Percentiles rank a stretch among this genome's conserved stretches.
These are phyloP conservation scores for Mortierella sp. DNA, from an alignment of 371 early-diverging fungal species.

Conservation along the genomic window DNA sequence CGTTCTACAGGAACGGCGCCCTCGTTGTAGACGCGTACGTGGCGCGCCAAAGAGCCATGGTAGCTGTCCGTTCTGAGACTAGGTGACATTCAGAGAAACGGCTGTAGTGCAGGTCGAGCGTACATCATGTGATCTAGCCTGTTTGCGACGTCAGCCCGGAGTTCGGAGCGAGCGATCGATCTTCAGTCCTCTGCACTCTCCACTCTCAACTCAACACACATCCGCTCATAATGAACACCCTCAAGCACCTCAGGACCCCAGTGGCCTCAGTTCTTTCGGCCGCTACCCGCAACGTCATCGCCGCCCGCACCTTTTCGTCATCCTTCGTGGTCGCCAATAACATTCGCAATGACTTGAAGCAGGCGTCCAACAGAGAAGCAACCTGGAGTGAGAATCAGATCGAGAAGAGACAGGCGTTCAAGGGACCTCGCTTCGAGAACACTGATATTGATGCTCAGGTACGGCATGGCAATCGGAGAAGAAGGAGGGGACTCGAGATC, in stretches of 20 bases:
- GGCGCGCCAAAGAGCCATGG: no score
- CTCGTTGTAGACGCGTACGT: no score
- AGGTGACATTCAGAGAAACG: no score
- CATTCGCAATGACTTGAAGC: constrained; percentile 54
- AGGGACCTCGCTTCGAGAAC: constrained; percentile 92
- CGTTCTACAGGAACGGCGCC: no score
- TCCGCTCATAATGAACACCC: constrained; percentile 43
- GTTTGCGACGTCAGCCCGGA: no score
- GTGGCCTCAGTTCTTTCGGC: constrained; percentile 11
- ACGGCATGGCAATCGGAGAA: constrained; percentile 6
- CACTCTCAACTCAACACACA: no score
- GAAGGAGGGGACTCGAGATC: background rate
- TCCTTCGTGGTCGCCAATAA: constrained; percentile 30
- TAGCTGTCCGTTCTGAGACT: no score
- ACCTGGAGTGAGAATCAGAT: constrained; percentile 86
- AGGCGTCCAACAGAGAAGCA: constrained; percentile 79
- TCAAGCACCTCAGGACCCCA: constrained; percentile 45
- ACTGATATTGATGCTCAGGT: constrained; percentile 86
- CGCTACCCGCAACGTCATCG: constrained; percentile 18
- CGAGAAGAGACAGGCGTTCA: constrained; percentile 74
- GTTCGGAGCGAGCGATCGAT: no score
- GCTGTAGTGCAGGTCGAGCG: no score
- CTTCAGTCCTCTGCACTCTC: no score
- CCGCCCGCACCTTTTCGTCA: constrained; percentile 32
- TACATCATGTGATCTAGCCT: no score